A percentile compares a stretch with the other conserved stretches of the same genome.
These are phyloP conservation scores for Beauveria medogensis DNA, from an alignment of 2,329 filamentous ascomycete genomes.

Conservation along the genomic window DNA sequence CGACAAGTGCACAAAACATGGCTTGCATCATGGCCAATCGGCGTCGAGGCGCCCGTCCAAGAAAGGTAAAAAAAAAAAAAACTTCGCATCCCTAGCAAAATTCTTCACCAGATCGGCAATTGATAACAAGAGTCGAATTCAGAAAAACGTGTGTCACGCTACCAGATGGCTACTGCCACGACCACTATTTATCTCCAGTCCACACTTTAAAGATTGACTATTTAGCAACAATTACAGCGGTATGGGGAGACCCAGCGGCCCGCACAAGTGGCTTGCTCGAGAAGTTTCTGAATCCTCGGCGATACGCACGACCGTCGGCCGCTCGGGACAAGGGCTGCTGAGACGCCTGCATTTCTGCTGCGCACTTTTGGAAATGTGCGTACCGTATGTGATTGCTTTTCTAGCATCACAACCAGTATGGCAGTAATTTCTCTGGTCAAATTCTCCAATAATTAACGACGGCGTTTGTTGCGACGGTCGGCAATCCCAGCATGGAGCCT, in stretches of 20 bases:
- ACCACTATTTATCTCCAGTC: not conserved
- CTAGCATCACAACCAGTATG: not conserved
- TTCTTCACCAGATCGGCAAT: conserved; percentile 3
- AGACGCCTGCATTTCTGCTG: not conserved
- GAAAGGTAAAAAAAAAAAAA: conserved; percentile 2
- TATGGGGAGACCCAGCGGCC: not conserved
- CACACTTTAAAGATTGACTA: not conserved
- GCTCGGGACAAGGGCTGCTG: not conserved
- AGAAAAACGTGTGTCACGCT: not conserved
- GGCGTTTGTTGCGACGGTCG: not conserved
- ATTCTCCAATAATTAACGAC: not conserved
- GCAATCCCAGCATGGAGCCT: not conserved
- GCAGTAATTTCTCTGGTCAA: not conserved
- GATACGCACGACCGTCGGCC: conserved; percentile 2
- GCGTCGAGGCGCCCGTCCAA: not conserved
- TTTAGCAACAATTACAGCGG: not conserved
- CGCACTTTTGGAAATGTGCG: not conserved
- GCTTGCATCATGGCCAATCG: conserved; percentile 8
- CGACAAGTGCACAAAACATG: not conserved
- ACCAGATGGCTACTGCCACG: not conserved
- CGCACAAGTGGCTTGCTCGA: not conserved
- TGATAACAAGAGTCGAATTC: not conserved
- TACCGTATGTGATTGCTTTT: too few species aligned
- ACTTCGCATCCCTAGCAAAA: not conserved
- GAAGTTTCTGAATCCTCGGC: not conserved